Conservation (phyloP, 116 monocot genomes). For the Zostera marina region DNA sequence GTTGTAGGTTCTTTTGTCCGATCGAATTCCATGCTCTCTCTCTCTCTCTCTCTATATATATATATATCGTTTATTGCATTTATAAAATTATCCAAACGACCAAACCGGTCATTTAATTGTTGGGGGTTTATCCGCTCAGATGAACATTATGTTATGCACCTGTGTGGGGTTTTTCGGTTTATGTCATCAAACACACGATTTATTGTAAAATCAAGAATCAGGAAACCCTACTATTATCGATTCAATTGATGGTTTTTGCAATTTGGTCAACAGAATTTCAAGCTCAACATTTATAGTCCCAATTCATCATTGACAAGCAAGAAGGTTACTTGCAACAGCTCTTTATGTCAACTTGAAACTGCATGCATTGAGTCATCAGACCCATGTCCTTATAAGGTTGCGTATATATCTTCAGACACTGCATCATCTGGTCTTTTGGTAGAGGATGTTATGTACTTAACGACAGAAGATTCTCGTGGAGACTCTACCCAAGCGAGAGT, state of each 20-base stretch:
- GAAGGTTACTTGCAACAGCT: constrained; percentile 47
- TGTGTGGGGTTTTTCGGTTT: no score
- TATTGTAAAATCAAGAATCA: no score
- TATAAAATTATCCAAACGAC: no score
- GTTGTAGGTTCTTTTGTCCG: constrained; percentile 4
- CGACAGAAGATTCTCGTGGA: constrained; percentile 42
- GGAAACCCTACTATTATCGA: no score
- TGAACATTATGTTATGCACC: no score
- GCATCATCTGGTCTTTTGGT: constrained; percentile 74
- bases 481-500: constrained; percentile 55
- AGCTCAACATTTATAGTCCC: constrained; percentile 49
- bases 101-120: no score
- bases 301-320: constrained; percentile 53
- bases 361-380: constrained; percentile 25
- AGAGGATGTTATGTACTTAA: constrained; percentile 72
- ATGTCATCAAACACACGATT: no score
- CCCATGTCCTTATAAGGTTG: constrained; percentile 54
- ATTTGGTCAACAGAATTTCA: constrained; percentile 10
- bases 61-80: background rate
- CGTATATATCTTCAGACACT: constrained; percentile 68
- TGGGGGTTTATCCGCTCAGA: no score
- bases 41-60: background rate
- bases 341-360: constrained; percentile 34
- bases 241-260: background rate
- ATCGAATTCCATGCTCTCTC: background rate